Evolutionary conservation across 345 rosid species (phyloP).

Genomic region (Camelina laxa): DNA sequence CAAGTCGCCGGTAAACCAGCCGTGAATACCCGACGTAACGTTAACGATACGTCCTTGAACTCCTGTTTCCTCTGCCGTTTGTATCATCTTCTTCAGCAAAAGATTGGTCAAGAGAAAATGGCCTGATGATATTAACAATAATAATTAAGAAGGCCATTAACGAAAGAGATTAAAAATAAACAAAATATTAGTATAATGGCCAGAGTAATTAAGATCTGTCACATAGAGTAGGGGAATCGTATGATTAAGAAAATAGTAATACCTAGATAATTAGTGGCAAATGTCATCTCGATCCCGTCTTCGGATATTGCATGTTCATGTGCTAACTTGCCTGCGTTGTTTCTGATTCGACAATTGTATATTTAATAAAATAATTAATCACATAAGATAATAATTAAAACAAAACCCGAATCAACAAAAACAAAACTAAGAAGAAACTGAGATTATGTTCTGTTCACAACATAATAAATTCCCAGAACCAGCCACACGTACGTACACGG

Average conservation of each 20-base stretch:
- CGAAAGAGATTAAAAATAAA: neutral
- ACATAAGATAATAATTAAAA: neutral
- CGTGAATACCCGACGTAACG: constrained; percentile 84
- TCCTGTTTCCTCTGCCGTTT: constrained; percentile 70
- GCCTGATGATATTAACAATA: constrained; percentile 45
- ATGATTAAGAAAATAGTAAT: constrained; percentile 21
- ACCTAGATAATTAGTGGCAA: constrained; percentile 97
- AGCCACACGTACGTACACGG: constrained; percentile 17
- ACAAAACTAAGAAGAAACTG: neutral
- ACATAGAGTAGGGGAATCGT: constrained; percentile 31
- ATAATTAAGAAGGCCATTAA: constrained; percentile 9
- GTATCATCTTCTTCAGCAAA: constrained; percentile 68
- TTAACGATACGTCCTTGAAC: constrained; percentile 82
- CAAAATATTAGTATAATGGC: neutral
- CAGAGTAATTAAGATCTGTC: constrained; percentile 20
- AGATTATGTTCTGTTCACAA: constrained; percentile 30
- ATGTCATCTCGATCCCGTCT: constrained; percentile 98
- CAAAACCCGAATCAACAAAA: neutral
- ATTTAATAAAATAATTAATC: too few relatives aligned
- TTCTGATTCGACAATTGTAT: constrained; percentile 52
- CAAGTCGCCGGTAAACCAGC: constrained; percentile 87
- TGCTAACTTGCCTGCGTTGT: constrained; percentile 92
- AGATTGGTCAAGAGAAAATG: constrained; percentile 84
- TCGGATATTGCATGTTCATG: constrained; percentile 89
- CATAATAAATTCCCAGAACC: constrained; percentile 3